These are phyloP conservation scores for Myotisia sp. DNA, from an alignment of 2,329 filamentous ascomycete species.

Conservation along the genomic window DNA sequence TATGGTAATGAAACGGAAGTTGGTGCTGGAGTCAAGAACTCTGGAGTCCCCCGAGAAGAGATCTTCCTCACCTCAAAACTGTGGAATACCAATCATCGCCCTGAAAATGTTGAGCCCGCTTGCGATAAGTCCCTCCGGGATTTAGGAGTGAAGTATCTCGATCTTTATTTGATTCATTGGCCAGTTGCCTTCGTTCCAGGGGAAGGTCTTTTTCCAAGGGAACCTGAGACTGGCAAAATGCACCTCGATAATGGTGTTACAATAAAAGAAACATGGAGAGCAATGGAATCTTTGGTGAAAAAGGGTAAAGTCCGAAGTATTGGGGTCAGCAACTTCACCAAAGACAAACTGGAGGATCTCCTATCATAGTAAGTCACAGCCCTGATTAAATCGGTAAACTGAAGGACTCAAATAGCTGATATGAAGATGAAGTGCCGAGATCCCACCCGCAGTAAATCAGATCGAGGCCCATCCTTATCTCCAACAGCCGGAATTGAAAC, in stretches of 20 bases:
- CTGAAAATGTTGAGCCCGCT: slow-evolving; percentile 44
- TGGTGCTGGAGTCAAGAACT: slow-evolving; percentile 60
- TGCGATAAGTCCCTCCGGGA: slow-evolving; percentile 59
- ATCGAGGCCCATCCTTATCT: slow-evolving; percentile 67
- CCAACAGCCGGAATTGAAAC: slow-evolving; percentile 39
- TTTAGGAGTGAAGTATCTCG: slow-evolving; percentile 66
- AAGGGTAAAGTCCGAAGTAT: slow-evolving; percentile 44
- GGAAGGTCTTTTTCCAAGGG: background rate
- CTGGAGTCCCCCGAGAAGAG: slow-evolving; percentile 62
- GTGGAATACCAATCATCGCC: slow-evolving; percentile 65
- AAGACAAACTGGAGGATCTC: slow-evolving; percentile 40
- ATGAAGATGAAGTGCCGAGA: slow-evolving; percentile 43
- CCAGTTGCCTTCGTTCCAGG: slow-evolving; percentile 37
- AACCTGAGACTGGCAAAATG: slow-evolving; percentile 6
- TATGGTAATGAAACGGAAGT: slow-evolving; percentile 60
- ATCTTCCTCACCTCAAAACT: slow-evolving; percentile 76
- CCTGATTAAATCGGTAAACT: background rate
- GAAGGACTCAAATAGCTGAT: no score
- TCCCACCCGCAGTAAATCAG: slow-evolving; percentile 60
- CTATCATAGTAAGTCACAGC: slow-evolving; percentile 19
- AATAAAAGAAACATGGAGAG: slow-evolving; percentile 48
- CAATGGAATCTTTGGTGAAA: slow-evolving; percentile 45
- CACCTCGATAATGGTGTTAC: slow-evolving; percentile 2
- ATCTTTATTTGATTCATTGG: slow-evolving; percentile 75
- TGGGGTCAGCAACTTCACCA: slow-evolving; percentile 46